These are phyloP conservation scores for Claviceps sp. DNA, from an alignment of 2,329 filamentous ascomycete species.

Conservation along the genomic window DNA sequence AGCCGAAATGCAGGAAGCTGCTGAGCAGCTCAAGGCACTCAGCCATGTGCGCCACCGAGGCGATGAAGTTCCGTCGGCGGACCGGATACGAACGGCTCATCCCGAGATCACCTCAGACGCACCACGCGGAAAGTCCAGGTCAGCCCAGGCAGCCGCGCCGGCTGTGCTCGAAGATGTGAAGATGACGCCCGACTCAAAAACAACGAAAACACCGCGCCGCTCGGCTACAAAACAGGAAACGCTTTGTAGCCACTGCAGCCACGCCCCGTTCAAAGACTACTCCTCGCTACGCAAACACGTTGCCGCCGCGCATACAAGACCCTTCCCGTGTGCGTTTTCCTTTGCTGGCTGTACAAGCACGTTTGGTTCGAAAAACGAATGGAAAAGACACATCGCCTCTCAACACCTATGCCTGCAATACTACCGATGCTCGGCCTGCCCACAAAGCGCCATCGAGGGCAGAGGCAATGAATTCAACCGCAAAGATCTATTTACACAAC, in stretches of 20 bases:
- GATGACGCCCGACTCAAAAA: slow-evolving; percentile 16
- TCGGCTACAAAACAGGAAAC: slow-evolving; percentile 46
- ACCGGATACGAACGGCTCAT: slow-evolving; percentile 23
- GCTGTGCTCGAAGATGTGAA: slow-evolving; percentile 12
- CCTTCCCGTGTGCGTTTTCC: slow-evolving; percentile 76
- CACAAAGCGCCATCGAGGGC: slow-evolving; percentile 37
- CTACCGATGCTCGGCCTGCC: slow-evolving; percentile 50
- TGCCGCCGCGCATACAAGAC: slow-evolving; percentile 53
- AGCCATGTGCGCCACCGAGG: slow-evolving; percentile 47
- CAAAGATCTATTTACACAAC: slow-evolving; percentile 91
- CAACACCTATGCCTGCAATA: slow-evolving; percentile 67
- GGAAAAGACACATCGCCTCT: slow-evolving; percentile 87
- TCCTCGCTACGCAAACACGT: slow-evolving; percentile 54
- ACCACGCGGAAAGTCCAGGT: slow-evolving; percentile 11
- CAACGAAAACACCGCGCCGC: slow-evolving; percentile 28
- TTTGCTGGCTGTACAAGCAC: slow-evolving; percentile 72
- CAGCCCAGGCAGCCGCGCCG: slow-evolving; percentile 15
- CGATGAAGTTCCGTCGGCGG: slow-evolving; percentile 24
- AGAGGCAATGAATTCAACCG: slow-evolving; percentile 71
- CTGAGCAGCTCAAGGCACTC: slow-evolving; percentile 51
- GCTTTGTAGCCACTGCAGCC: slow-evolving; percentile 46
- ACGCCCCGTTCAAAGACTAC: slow-evolving; percentile 53
- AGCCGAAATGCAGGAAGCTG: slow-evolving; percentile 56
- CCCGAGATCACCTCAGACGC: slow-evolving; percentile 24
- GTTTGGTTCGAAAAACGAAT: slow-evolving; percentile 91